These are phyloP conservation scores for Mycena venus DNA, from an alignment of 768 basidiomycete species.

Conservation along the genomic window DNA sequence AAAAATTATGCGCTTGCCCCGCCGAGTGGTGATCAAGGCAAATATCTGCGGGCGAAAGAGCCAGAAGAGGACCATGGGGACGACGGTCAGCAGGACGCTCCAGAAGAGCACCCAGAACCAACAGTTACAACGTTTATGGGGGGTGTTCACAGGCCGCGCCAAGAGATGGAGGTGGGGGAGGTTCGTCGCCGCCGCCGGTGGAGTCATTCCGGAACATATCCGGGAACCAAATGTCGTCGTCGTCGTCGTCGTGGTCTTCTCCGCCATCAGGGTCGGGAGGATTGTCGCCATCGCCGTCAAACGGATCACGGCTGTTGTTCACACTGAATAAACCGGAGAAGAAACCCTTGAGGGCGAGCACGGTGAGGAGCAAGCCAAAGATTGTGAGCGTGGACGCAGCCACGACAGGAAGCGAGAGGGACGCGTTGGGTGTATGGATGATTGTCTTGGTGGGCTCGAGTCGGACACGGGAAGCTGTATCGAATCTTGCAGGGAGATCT, in stretches of 20 bases:
- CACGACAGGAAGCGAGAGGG: not conserved
- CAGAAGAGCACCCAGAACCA: not conserved
- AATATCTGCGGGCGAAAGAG: too few species aligned
- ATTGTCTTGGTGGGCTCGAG: not conserved
- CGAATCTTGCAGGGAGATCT: not conserved
- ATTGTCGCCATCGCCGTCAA: not conserved
- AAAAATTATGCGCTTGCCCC: too few species aligned
- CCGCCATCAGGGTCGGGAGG: not conserved
- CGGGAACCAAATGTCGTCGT: too few species aligned
- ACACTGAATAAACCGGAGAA: not conserved
- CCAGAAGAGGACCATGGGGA: too few species aligned
- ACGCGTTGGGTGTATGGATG: not conserved
- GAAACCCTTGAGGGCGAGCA: not conserved
- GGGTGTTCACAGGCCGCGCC: not conserved
- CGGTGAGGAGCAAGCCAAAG: not conserved
- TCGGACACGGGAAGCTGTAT: not conserved
- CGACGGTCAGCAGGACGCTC: too few species aligned
- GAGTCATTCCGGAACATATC: too few species aligned
- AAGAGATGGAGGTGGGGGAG: not conserved
- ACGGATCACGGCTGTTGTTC: not conserved
- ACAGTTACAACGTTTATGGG: not conserved
- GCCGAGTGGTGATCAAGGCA: too few species aligned
- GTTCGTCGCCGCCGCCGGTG: not conserved
- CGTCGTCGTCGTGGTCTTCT: too few species aligned
- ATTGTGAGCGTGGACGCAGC: not conserved